Evolutionary conservation across 495 filamentous ascomycete genomes (phyloP).

Genomic region (Trichocladium uniseriatum): DNA sequence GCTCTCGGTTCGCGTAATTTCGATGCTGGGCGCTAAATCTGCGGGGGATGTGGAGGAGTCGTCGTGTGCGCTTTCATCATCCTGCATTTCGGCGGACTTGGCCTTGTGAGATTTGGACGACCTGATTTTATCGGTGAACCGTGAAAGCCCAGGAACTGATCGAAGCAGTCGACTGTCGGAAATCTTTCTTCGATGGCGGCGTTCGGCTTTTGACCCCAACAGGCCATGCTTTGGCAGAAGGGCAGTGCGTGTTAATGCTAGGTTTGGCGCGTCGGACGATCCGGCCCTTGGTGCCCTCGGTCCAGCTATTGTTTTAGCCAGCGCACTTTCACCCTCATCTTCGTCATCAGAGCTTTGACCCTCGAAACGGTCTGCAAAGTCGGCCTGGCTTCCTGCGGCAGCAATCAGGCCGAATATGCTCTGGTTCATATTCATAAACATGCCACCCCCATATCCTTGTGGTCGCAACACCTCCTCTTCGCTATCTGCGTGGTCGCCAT

Average conservation of each 20-base stretch:
- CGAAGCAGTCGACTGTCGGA: slow-evolving; percentile 54
- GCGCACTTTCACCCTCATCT: slow-evolving; percentile 23
- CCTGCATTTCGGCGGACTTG: slow-evolving; percentile 15
- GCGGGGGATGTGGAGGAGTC: not conserved
- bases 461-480: slow-evolving; percentile 66
- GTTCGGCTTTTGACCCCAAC: slow-evolving; percentile 14
- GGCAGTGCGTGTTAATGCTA: slow-evolving; percentile 27
- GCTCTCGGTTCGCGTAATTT: slow-evolving; percentile 26
- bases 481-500: slow-evolving; percentile 49
- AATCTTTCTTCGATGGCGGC: slow-evolving; percentile 45
- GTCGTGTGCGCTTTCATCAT: slow-evolving; percentile 3
- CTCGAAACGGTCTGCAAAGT: slow-evolving; percentile 75
- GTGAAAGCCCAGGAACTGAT: slow-evolving; percentile 45
- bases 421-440: slow-evolving; percentile 76
- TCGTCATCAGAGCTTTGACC: slow-evolving; percentile 72
- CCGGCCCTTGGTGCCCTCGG: slow-evolving; percentile 7
- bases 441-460: slow-evolving; percentile 39
- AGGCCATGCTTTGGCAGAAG: slow-evolving; percentile 22
- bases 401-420: slow-evolving; percentile 91
- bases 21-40: slow-evolving; percentile 21
- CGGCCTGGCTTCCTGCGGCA: slow-evolving; percentile 70
- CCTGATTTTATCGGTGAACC: slow-evolving; percentile 31
- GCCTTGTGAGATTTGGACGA: slow-evolving; percentile 25
- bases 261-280: not conserved
- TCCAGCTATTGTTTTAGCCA: slow-evolving; percentile 26